Evolutionary conservation across 352 stramenopile genomes (phyloP).

Genomic region (Phytophthora lateralis): DNA sequence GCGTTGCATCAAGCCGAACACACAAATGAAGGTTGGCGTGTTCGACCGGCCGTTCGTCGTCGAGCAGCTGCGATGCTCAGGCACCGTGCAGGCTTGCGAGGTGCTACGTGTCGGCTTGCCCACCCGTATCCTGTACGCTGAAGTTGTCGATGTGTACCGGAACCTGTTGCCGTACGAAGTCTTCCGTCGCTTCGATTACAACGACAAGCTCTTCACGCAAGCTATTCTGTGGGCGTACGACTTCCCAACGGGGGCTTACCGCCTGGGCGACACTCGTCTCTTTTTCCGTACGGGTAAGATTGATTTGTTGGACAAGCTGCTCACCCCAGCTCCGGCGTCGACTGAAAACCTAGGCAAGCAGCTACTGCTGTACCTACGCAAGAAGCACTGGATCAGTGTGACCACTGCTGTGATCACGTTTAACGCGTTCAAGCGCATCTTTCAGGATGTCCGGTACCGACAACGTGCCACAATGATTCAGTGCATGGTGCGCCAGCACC

Average conservation of each 20-base stretch:
- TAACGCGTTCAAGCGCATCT: slow-evolving; percentile 77
- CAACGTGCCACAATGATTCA: slow-evolving; percentile 79
- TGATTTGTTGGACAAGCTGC: slow-evolving; percentile 76
- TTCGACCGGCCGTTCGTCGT: slow-evolving; percentile 83
- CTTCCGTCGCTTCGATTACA: slow-evolving; percentile 76
- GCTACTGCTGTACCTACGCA: slow-evolving; percentile 69
- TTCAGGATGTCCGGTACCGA: slow-evolving; percentile 68
- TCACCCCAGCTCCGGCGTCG: slow-evolving; percentile 53
- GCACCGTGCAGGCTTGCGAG: slow-evolving; percentile 79
- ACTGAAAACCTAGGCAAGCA: slow-evolving; percentile 36
- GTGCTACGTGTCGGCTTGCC: slow-evolving; percentile 82
- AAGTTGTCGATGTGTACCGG: slow-evolving; percentile 87
- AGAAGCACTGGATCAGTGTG: slow-evolving; percentile 81
- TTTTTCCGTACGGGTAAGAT: slow-evolving; percentile 91
- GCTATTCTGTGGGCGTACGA: slow-evolving; percentile 80
- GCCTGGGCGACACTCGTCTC: slow-evolving; percentile 76
- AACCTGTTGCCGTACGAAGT: slow-evolving; percentile 66
- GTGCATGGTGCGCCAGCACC: slow-evolving; percentile 76
- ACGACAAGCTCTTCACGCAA: slow-evolving; percentile 88
- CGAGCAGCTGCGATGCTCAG: slow-evolving; percentile 75
- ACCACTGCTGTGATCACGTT: slow-evolving; percentile 73
- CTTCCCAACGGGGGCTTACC: slow-evolving; percentile 79
- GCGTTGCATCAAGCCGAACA: slow-evolving; percentile 96
- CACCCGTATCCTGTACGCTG: slow-evolving; percentile 85
- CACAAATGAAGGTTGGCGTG: slow-evolving; percentile 87